Percentiles rank a stretch among this genome's conserved stretches.
phyloP scores from a whole-genome alignment of 208 protist genomes.

The Wallacemonas rigidus region DNA sequence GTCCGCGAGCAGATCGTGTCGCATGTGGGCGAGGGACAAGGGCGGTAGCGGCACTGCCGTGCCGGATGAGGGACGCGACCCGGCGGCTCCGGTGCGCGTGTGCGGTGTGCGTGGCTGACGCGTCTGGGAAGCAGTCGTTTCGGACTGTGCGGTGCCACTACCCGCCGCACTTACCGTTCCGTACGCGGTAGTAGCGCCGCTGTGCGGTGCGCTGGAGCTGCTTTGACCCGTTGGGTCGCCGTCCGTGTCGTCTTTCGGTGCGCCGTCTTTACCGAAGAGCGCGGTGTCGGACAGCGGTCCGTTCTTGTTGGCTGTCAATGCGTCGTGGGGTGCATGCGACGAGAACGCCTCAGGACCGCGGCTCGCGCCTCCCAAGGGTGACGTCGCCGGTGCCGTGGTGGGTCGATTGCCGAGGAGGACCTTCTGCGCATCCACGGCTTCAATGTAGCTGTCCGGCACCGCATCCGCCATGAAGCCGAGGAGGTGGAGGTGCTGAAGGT shows the following conservation, averaged over 20 bases:
- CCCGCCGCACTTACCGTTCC: too few relatives aligned
- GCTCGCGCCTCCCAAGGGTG: not conserved
- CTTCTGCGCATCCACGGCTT: constrained; percentile 10
- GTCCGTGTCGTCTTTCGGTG: too few relatives aligned
- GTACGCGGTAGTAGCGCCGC: not conserved
- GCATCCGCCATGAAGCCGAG: constrained; percentile 82
- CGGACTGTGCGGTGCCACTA: too few relatives aligned
- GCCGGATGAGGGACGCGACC: not conserved
- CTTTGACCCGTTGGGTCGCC: too few relatives aligned
- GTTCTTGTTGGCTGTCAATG: too few relatives aligned
- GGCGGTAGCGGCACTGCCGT: not conserved
- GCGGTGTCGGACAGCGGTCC: too few relatives aligned
- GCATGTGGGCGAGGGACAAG: constrained; percentile 30
- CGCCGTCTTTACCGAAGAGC: too few relatives aligned
- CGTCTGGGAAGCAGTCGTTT: not conserved
- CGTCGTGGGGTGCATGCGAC: not conserved
- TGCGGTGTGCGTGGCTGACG: not conserved
- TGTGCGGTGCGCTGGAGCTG: not conserved
- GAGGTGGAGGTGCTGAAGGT: constrained; percentile 45
- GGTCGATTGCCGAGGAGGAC: not conserved
- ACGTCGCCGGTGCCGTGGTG: constrained; percentile 21
- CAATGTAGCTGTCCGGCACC: constrained; percentile 28
- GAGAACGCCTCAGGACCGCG: not conserved
- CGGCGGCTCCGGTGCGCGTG: not conserved
- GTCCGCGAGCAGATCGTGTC: constrained; percentile 52